Base-by-base conservation (phyloP, 371 early-diverging fungal species). In the Rhizopus delemar region DNA sequence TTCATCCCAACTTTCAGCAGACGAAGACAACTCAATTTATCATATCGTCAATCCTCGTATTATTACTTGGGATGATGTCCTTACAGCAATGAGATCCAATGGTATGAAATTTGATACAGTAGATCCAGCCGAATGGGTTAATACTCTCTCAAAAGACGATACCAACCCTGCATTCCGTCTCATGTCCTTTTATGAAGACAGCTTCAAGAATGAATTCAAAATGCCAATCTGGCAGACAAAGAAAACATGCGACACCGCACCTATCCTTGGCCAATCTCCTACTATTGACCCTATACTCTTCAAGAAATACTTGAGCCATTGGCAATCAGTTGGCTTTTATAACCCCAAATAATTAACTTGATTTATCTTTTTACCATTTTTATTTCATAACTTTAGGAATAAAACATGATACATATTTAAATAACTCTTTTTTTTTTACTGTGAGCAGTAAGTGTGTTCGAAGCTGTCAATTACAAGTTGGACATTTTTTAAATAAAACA, bases 1-100 rank as follows among this genome's bases (percentile, higher is more conserved):
- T n/a, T 68, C 68, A 0, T 52, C 61, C 0, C 31, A 59, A 29
- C 32, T 60, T 2, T 55, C 63, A 46, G 55, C 59, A 9, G 36
- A 28, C 12, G n/a, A 49, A 15, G 22, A 46, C 0, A n/a, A 55
- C 8, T 54, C 53, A 13, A 36, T 68, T 3, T 77, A 59, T 45
- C 77, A 77, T 51, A 73, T 77, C 46, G 77, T 77, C 0, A 71
- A 68, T 28, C 77, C 77, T 29, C 57, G 39, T 1, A 16, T 41
- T 2, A 53, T 70, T 11, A 46, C 12, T 4, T 74, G 74, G 77
- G 31, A 29, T 0, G 61, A 65, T 41, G 54, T 77, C 0, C 51
- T 74, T 32, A 22, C 54, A 0, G 57, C 72, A 4, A 63, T 71
- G 56, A 64, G 49, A 38, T 46, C 34, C 3, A 39, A 57, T 34